These are phyloP conservation scores for Ananas comosus DNA, from an alignment of 176 grass and related monocot species.

Conservation along the genomic window DNA sequence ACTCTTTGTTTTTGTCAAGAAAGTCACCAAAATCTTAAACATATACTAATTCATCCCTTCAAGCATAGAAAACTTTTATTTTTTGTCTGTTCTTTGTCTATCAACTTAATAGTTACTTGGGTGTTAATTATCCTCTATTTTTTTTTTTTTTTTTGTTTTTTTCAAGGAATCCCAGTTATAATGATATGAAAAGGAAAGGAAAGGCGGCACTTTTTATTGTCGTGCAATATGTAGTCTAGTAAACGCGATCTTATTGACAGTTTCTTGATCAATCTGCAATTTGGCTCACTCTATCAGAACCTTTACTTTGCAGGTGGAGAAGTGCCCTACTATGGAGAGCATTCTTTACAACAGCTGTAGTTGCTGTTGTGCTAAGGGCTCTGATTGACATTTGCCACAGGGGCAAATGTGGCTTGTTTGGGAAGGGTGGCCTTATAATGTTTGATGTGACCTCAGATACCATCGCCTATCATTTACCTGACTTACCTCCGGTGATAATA, in stretches of 20 bases:
- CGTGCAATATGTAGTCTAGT: neutral
- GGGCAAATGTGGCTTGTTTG: constrained; percentile 84
- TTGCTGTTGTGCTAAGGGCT: constrained; percentile 66
- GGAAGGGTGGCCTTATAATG: constrained; percentile 97
- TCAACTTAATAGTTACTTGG: too few species aligned
- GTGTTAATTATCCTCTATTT: too few species aligned
- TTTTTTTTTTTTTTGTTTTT: too few species aligned
- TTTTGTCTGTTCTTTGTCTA: too few species aligned
- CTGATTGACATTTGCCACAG: constrained; percentile 80
- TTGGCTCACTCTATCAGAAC: neutral
- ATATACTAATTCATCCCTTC: too few species aligned
- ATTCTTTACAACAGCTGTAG: constrained; percentile 90
- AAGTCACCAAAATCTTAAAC: too few species aligned
- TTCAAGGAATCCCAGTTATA: too few species aligned
- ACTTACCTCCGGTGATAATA: constrained; percentile 61
- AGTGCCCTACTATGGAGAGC: constrained; percentile 86
- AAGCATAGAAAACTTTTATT: neutral
- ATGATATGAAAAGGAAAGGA: neutral
- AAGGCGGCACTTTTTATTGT: neutral
- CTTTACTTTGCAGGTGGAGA: constrained; percentile 66
- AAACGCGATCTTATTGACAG: neutral
- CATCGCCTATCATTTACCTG: constrained; percentile 46
- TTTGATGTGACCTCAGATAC: constrained; percentile 77
- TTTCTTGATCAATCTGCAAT: neutral
- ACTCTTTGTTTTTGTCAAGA: too few species aligned